phyloP scores from a whole-genome alignment of 2,329 filamentous ascomycete genomes.

The Ascochyta koolunga region DNA sequence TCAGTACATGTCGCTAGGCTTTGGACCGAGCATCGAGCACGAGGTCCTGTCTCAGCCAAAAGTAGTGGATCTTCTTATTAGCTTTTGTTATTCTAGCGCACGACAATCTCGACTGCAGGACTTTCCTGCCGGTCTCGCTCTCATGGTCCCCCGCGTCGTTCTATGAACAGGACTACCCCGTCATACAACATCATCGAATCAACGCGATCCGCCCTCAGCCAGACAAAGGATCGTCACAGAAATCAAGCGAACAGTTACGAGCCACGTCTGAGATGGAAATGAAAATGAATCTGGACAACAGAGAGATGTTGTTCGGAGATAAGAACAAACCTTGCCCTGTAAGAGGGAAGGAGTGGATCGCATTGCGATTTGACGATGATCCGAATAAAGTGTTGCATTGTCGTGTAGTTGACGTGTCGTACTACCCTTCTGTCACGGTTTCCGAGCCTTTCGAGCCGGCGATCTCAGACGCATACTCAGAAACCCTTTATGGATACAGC shows the following conservation, averaged over 20 bases:
- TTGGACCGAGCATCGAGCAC: constrained; percentile 84
- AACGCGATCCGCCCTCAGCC: neutral
- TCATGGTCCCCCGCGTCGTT: constrained; percentile 54
- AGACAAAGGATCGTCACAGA: neutral
- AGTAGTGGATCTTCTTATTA: constrained; percentile 83
- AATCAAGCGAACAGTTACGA: neutral
- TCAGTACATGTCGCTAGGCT: constrained; percentile 85
- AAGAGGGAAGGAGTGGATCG: constrained; percentile 60
- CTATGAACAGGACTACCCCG: constrained; percentile 24
- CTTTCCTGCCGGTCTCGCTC: constrained; percentile 63
- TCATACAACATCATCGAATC: neutral
- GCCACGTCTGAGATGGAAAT: constrained; percentile 26
- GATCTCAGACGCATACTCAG: neutral
- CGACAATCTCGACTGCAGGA: constrained; percentile 52
- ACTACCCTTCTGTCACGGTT: constrained; percentile 51
- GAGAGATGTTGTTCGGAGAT: constrained; percentile 53
- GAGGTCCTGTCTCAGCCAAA: constrained; percentile 80
- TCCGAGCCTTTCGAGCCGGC: constrained; percentile 32
- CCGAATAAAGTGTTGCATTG: constrained; percentile 52
- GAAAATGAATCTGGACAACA: constrained; percentile 44
- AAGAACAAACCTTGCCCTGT: constrained; percentile 43
- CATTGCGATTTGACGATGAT: constrained; percentile 37
- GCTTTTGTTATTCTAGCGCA: constrained; percentile 75
- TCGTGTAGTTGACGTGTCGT: constrained; percentile 54
- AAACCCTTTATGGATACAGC: neutral